phyloP scores from a whole-genome alignment of 1,139 yeast species.

The Nematodospora anomalae region DNA sequence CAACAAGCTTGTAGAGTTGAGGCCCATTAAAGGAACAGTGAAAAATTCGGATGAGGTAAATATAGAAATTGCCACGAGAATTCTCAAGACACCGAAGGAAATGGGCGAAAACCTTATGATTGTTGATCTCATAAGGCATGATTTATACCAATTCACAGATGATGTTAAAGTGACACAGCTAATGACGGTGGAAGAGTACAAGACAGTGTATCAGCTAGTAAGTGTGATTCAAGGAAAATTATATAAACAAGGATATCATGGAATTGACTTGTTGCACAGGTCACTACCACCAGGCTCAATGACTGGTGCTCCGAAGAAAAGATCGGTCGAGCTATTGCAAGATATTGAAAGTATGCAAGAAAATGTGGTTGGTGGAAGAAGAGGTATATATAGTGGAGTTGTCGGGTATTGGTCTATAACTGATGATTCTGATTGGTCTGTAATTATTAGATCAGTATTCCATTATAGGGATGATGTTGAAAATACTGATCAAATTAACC shows the following conservation, averaged over 20 bases:
- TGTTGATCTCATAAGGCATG: conserved; percentile 93
- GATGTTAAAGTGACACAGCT: conserved; percentile 71
- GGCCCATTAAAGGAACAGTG: conserved; percentile 97
- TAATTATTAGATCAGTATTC: conserved; percentile 81
- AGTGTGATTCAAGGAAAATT: conserved; percentile 79
- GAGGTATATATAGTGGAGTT: conserved; percentile 94
- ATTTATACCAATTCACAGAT: conserved; percentile 68
- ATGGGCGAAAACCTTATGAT: conserved; percentile 96
- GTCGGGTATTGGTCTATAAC: conserved; percentile 93
- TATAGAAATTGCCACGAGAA: conserved; percentile 58
- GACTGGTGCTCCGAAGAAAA: conserved; percentile 98
- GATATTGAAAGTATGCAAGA: conserved; percentile 41
- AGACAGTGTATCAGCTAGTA: conserved; percentile 87
- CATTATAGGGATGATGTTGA: conserved; percentile 55
- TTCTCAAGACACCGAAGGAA: conserved; percentile 85
- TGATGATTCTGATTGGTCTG: conserved; percentile 94
- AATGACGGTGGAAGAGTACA: conserved; percentile 91
- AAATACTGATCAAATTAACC: conserved; percentile 24
- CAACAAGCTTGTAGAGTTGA: conserved; percentile 60
- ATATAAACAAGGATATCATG: conserved; percentile 46
- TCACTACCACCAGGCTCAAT: conserved; percentile 97
- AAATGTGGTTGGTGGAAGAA: conserved; percentile 49
- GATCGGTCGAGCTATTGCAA: conserved; percentile 83
- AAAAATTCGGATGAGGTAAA: conserved; percentile 55
- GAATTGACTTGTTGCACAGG: conserved; percentile 74